These are phyloP conservation scores for Aspergillus jensenii DNA, from an alignment of 2,329 filamentous ascomycete species.

Conservation along the genomic window DNA sequence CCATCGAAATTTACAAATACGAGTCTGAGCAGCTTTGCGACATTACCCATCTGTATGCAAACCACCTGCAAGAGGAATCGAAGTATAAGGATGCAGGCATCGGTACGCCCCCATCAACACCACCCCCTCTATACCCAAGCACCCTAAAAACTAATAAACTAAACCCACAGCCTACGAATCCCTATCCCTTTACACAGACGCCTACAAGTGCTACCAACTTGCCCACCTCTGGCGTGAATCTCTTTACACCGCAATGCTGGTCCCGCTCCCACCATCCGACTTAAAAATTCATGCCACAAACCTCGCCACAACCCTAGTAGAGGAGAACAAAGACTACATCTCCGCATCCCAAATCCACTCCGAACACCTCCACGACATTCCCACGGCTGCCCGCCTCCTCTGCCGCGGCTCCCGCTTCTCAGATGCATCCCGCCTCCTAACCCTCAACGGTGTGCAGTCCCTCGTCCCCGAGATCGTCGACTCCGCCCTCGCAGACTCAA, in stretches of 20 bases:
- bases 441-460: slow-evolving; percentile 58
- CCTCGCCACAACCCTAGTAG: slow-evolving; percentile 75
- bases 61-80: slow-evolving; percentile 71
- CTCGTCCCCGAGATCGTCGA: slow-evolving; percentile 73
- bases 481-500: slow-evolving; percentile 73
- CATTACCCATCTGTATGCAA: slow-evolving; percentile 77
- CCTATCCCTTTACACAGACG: slow-evolving; percentile 69
- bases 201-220: slow-evolving; percentile 79
- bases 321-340: slow-evolving; percentile 76
- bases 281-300: slow-evolving; percentile 68
- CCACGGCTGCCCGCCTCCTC: slow-evolving; percentile 69
- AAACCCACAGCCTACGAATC: slow-evolving; percentile 72
- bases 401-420: slow-evolving; percentile 87
- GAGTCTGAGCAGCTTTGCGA: slow-evolving; percentile 64
- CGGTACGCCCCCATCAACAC: slow-evolving; percentile 29
- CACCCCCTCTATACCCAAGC: neutral
- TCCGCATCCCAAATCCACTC: slow-evolving; percentile 76
- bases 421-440: slow-evolving; percentile 79
- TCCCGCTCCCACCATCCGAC: slow-evolving; percentile 60
- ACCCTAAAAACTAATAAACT: neutral
- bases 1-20: slow-evolving; percentile 82
- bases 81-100: slow-evolving; percentile 83
- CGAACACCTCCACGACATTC: slow-evolving; percentile 75
- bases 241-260: slow-evolving; percentile 73
- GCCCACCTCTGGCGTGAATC: slow-evolving; percentile 91